Conservation (phyloP, 148 eudicot species). For the Cornus florida region DNA sequence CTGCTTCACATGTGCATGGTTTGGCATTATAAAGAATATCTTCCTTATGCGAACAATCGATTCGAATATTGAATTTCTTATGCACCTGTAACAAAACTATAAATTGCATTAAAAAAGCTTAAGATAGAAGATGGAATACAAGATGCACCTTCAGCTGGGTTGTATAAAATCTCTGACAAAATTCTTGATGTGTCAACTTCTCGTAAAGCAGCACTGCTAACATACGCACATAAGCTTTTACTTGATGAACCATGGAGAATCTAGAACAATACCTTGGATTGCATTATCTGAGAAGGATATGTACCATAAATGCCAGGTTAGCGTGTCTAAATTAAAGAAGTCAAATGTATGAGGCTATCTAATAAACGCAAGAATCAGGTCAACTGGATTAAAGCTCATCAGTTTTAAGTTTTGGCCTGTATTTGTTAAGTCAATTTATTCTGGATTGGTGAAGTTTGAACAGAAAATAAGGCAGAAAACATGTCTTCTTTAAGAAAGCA, state of each 20-base stretch:
- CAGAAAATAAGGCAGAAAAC: too few species aligned
- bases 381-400: too few species aligned
- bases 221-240: conserved; percentile 28
- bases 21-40: too few species aligned
- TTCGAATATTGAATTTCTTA: not conserved
- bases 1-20: too few species aligned
- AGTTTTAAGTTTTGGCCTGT: too few species aligned
- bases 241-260: conserved; percentile 33
- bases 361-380: too few species aligned
- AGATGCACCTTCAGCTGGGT: conserved; percentile 11
- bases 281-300: conserved; percentile 16
- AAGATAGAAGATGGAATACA: not conserved
- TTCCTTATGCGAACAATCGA: not conserved
- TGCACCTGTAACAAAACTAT: not conserved
- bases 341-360: not conserved
- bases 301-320: not conserved
- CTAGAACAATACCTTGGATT: conserved; percentile 23
- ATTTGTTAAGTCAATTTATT: too few species aligned
- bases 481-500: too few species aligned
- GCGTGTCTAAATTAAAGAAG: not conserved
- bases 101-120: not conserved
- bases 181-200: conserved; percentile 32
- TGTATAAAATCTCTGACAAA: conserved; percentile 18
- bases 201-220: conserved; percentile 24
- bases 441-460: too few species aligned